A percentile compares a stretch with the other conserved stretches of the same genome.
Evolutionary conservation across 805 yeast genomes (phyloP).

Genomic region (Lipomyces sp.): DNA sequence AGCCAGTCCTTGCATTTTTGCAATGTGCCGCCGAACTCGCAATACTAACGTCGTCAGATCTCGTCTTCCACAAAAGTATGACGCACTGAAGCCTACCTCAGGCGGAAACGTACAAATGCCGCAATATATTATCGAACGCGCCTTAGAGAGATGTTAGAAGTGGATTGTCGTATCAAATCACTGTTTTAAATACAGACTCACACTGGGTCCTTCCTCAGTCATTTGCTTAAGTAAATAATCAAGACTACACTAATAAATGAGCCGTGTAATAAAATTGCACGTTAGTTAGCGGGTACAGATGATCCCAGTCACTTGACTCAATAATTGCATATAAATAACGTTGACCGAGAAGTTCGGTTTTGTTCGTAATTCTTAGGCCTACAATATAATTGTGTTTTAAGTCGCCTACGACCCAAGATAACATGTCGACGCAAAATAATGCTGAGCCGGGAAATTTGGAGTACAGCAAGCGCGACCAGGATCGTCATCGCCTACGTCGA

Average conservation of each 20-base stretch:
- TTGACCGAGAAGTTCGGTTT: too few relatives aligned
- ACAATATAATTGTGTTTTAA: too few relatives aligned
- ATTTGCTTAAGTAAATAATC: not conserved
- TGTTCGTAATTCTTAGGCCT: too few relatives aligned
- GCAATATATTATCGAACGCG: slow-evolving; percentile 35
- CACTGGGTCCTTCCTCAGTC: not conserved
- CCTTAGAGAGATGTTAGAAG: slow-evolving; percentile 12
- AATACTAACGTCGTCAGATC: slow-evolving; percentile 52
- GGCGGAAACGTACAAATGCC: slow-evolving; percentile 40
- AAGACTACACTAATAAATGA: not conserved
- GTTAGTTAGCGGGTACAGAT: not conserved
- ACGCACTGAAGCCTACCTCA: slow-evolving; percentile 22
- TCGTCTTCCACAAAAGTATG: not conserved
- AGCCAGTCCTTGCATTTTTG: slow-evolving; percentile 88
- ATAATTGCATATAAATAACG: too few relatives aligned
- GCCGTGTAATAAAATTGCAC: not conserved
- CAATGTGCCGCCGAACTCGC: slow-evolving; percentile 85
- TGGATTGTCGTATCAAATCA: not conserved
- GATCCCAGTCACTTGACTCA: not conserved
- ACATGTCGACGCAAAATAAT: too few relatives aligned
- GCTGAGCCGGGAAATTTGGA: too few relatives aligned
- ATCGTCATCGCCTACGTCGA: not conserved
- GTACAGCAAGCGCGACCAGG: too few relatives aligned
- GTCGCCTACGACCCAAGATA: too few relatives aligned
- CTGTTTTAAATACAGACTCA: not conserved